phyloP scores from a whole-genome alignment of 1,284 basidiomycete species.

The Cystobasidium slooffiae region DNA sequence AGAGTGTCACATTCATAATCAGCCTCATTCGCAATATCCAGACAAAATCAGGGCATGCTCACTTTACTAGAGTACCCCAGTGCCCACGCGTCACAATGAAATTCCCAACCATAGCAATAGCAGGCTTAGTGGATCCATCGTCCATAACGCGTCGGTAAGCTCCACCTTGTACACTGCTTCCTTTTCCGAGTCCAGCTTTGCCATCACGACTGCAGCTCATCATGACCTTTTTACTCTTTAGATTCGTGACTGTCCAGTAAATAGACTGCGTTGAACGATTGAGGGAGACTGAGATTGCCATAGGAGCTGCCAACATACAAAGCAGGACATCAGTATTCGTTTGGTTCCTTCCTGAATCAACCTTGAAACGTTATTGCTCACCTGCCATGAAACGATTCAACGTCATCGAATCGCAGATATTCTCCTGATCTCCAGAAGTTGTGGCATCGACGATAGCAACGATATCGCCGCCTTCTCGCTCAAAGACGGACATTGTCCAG shows the following conservation, averaged over 20 bases:
- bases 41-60: not conserved
- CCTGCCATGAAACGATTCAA: conserved; percentile 29
- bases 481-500: conserved; percentile 38
- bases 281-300: conserved; percentile 36
- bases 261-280: conserved; percentile 12
- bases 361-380: not conserved
- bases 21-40: not conserved
- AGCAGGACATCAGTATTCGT: too few relatives aligned
- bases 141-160: conserved; percentile 36
- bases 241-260: conserved; percentile 36
- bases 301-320: conserved; percentile 18
- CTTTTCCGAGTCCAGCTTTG: conserved; percentile 23
- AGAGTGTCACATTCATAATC: too few relatives aligned
- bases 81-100: conserved; percentile 34
- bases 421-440: conserved; percentile 26
- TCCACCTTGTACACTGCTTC: conserved; percentile 28
- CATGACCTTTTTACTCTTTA: conserved; percentile 25
- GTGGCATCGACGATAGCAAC: conserved; percentile 39
- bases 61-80: conserved; percentile 32
- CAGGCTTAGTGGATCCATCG: conserved; percentile 33
- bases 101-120: conserved; percentile 24
- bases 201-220: conserved; percentile 32
- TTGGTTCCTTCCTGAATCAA: not conserved
- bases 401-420: conserved; percentile 28
- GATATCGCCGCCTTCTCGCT: conserved; percentile 26